A percentile compares a stretch with the other conserved stretches of the same genome.
Conservation (phyloP, 257 asterid species). For the Craterostigma plantagineum region DNA sequence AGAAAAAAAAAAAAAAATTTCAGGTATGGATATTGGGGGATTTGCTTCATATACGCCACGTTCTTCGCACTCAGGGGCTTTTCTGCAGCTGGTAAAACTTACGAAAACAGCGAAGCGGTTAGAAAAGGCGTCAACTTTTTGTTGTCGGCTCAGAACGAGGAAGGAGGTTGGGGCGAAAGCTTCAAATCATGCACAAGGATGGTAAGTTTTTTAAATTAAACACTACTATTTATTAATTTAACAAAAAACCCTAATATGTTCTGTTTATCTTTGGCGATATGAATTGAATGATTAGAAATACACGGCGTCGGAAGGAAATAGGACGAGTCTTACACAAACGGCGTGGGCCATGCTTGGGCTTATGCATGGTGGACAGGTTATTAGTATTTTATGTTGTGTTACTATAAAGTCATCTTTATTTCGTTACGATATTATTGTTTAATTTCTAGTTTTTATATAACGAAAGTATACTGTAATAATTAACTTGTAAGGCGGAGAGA, state of each 20-base stretch:
- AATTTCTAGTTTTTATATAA: too few relatives aligned
- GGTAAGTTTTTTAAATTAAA: constrained; percentile 13
- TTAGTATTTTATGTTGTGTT: too few relatives aligned
- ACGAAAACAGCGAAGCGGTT: constrained; percentile 29
- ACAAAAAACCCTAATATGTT: too few relatives aligned
- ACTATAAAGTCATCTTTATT: too few relatives aligned
- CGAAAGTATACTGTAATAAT: too few relatives aligned
- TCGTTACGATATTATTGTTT: too few relatives aligned
- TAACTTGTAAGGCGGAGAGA: constrained; percentile 34
- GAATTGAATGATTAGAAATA: constrained; percentile 36
- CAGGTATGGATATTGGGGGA: constrained; percentile 79
- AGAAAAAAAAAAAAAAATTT: too few relatives aligned
- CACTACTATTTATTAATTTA: neutral
- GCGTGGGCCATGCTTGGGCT: too few relatives aligned
- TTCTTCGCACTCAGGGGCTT: constrained; percentile 39
- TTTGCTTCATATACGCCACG: constrained; percentile 61
- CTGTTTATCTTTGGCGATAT: too few relatives aligned
- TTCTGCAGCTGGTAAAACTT: constrained; percentile 36
- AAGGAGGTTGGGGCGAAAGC: constrained; percentile 88
- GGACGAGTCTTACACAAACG: constrained; percentile 62
- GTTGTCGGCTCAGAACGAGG: constrained; percentile 44
- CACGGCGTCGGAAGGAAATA: constrained; percentile 51
- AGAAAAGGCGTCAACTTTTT: constrained; percentile 37
- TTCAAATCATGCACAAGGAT: constrained; percentile 62
- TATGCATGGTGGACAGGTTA: too few relatives aligned